phyloP scores from a whole-genome alignment of 192 early-diverging fungal genomes.

The Podila verticillata region DNA sequence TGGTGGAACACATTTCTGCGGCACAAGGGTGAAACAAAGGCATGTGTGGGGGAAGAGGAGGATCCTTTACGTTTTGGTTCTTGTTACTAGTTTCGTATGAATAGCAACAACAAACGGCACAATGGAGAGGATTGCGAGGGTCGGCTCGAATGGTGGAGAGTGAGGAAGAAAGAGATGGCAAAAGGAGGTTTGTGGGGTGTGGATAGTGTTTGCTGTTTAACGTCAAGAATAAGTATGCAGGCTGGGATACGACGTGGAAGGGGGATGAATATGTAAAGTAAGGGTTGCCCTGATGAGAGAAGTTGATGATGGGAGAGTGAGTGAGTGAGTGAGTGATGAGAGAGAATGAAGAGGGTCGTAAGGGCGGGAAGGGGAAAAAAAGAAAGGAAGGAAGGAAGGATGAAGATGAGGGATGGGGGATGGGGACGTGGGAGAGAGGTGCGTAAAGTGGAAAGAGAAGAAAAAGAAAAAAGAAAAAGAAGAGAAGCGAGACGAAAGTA shows the following conservation, averaged over 20 bases:
- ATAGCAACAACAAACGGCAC: background rate
- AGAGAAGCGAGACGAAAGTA: background rate
- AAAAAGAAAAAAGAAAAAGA: constrained; percentile 3
- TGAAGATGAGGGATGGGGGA: no score
- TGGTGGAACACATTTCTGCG: background rate
- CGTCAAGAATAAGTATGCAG: no score
- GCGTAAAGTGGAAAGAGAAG: background rate
- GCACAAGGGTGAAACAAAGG: background rate
- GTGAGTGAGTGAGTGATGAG: background rate
- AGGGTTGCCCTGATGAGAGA: background rate
- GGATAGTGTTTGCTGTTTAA: background rate
- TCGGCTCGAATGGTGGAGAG: no score
- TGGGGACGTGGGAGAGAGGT: no score
- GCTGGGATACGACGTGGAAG: no score
- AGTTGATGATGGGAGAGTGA: background rate
- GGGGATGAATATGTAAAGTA: background rate
- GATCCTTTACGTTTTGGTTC: constrained; percentile 68
- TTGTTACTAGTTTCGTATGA: constrained; percentile 79
- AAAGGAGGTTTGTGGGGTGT: background rate
- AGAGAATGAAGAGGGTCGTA: background rate
- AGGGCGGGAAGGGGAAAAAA: background rate
- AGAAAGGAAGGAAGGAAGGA: background rate
- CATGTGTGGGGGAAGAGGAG: constrained; percentile 41
- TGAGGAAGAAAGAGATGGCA: background rate
- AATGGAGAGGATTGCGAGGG: background rate